These are phyloP conservation scores for Coniochaeta sp. DNA, from an alignment of 2,329 filamentous ascomycete genomes.

Conservation along the genomic window DNA sequence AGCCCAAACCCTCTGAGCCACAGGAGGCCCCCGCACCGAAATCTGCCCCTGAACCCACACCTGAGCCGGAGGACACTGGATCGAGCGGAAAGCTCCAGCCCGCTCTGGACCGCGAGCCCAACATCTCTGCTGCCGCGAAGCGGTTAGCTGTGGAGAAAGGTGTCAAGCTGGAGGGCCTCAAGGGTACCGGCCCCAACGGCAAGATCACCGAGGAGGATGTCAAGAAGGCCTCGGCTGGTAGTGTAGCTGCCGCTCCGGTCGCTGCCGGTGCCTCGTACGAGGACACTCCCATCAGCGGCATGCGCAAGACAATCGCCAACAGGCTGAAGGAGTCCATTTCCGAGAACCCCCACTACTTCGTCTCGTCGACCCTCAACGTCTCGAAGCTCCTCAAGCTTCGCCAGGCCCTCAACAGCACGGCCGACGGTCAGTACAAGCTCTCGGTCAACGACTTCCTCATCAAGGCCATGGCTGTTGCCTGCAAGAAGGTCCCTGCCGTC, in stretches of 20 bases:
- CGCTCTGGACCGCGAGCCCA: conserved; percentile 73
- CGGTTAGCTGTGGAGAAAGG: conserved; percentile 80
- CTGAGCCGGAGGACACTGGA: conserved; percentile 62
- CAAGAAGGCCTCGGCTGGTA: conserved; percentile 68
- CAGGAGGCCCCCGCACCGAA: conserved; percentile 52
- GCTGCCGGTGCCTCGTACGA: conserved; percentile 66
- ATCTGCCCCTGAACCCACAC: conserved; percentile 47
- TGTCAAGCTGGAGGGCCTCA: conserved; percentile 67
- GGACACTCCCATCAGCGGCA: conserved; percentile 78
- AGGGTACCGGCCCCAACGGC: conserved; percentile 80
- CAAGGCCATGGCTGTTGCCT: conserved; percentile 86
- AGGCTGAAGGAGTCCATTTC: conserved; percentile 83
- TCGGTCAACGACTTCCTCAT: conserved; percentile 99
- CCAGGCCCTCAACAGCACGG: conserved; percentile 79
- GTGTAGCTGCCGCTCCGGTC: conserved; percentile 41
- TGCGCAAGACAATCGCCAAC: conserved; percentile 96
- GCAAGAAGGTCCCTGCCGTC: conserved; percentile 87
- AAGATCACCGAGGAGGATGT: conserved; percentile 89
- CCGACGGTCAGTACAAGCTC: conserved; percentile 94
- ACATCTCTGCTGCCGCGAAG: conserved; percentile 66
- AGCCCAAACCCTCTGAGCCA: conserved; percentile 55
- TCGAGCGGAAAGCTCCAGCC: conserved; percentile 74
- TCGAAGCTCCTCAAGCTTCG: conserved; percentile 94
- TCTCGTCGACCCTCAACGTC: conserved; percentile 85
- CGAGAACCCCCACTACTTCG: conserved; percentile 98